Percentiles rank a stretch among this genome's conserved stretches.
phyloP scores from a whole-genome alignment of 176 grass and related monocot species.

The Dactylis glomerata region DNA sequence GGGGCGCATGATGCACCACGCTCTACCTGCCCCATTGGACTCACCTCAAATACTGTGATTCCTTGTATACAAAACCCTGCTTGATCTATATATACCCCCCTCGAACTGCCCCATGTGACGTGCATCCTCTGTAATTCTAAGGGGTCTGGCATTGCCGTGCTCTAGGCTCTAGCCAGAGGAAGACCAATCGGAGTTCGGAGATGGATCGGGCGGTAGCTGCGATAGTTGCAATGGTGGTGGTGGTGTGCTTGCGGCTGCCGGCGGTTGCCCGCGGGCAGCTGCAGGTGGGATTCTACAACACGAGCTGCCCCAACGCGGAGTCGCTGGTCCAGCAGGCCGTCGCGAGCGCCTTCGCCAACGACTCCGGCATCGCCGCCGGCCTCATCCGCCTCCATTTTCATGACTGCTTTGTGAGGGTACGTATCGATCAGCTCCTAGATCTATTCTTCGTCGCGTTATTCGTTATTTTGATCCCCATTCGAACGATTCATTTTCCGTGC shows the following conservation, averaged over 20 bases:
- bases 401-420: background rate
- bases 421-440: background rate
- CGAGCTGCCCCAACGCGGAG: conserved; percentile 2
- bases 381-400: conserved; percentile 12
- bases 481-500: background rate
- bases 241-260: background rate
- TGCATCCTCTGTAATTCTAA: background rate
- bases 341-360: background rate
- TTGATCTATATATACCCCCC: background rate
- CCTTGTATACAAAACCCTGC: background rate
- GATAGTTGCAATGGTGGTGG: background rate
- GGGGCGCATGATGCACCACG: background rate
- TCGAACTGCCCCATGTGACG: background rate
- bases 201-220: background rate
- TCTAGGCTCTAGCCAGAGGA: background rate
- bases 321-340: conserved; percentile 4
- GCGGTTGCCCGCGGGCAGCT: background rate
- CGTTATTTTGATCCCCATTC: background rate
- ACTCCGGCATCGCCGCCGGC: conserved; percentile 11
- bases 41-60: background rate
- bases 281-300: conserved; percentile 11
- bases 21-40: background rate
- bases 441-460: background rate
- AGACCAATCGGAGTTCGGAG: background rate
- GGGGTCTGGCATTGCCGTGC: background rate